These are phyloP conservation scores for Globisporangium takayamanum DNA, from an alignment of 352 stramenopile species.

Conservation along the genomic window DNA sequence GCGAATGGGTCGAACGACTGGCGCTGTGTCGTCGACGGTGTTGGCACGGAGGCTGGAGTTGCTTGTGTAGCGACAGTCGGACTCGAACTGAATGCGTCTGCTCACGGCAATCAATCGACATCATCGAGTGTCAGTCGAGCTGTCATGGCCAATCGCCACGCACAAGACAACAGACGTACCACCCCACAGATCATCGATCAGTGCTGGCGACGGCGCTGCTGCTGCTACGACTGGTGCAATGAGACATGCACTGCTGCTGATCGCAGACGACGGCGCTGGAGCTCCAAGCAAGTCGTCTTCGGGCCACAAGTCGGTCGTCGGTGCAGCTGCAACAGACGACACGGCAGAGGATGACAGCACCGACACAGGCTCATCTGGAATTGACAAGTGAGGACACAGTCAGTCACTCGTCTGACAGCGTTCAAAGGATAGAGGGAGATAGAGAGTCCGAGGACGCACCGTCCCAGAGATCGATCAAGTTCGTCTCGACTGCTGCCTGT, in stretches of 20 bases:
- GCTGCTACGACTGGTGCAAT: background rate
- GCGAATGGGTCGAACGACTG: too few species aligned
- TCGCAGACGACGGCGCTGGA: background rate
- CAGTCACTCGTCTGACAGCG: background rate
- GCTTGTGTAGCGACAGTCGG: too few species aligned
- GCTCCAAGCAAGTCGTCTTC: constrained; percentile 5
- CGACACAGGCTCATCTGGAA: constrained; percentile 16
- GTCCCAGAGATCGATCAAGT: constrained; percentile 67
- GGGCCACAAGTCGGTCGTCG: constrained; percentile 10
- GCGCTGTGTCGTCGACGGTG: too few species aligned
- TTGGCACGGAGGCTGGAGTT: too few species aligned
- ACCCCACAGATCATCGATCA: constrained; percentile 14
- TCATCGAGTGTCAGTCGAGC: background rate
- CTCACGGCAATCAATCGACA: too few species aligned
- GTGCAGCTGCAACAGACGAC: background rate
- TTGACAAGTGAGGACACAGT: background rate
- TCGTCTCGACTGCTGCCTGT: constrained; percentile 16
- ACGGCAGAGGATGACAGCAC: background rate
- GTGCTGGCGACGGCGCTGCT: background rate
- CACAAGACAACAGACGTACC: constrained; percentile 1
- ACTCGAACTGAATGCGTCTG: too few species aligned
- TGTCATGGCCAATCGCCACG: too few species aligned
- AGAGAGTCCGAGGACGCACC: constrained; percentile 18
- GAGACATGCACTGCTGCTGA: background rate
- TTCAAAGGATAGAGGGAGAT: too few species aligned